phyloP scores from a whole-genome alignment of 768 basidiomycete species.

The Pleurotus djamor region DNA sequence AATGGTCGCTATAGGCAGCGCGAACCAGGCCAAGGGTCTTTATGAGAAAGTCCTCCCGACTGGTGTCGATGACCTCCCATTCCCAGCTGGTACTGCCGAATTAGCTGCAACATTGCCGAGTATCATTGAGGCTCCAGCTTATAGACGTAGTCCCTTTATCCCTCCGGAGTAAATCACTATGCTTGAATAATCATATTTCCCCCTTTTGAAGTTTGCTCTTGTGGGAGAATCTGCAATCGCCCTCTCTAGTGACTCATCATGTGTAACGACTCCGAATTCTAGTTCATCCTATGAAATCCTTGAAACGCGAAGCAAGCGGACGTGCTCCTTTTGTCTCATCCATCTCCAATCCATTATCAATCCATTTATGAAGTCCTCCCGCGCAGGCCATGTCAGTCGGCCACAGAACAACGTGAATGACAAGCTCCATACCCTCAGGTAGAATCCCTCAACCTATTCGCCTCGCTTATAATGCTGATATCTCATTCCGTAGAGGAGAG shows the following conservation, averaged over 20 bases:
- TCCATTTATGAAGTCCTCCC: not conserved
- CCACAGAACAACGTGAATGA: conserved; percentile 33
- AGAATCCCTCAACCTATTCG: conserved; percentile 10
- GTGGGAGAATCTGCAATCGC: not conserved
- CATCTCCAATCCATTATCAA: not conserved
- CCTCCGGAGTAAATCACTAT: conserved; percentile 53
- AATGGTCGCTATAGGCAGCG: conserved; percentile 55
- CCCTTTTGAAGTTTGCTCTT: no score
- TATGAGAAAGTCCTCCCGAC: conserved; percentile 79
- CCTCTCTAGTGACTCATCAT: not conserved
- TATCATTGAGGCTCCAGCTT: conserved; percentile 69
- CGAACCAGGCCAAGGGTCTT: conserved; percentile 68
- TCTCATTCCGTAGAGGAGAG: conserved; percentile 50
- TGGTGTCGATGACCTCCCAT: conserved; percentile 83
- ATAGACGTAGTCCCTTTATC: conserved; percentile 76
- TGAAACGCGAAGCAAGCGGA: no score
- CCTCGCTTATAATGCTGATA: no score
- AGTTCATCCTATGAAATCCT: no score
- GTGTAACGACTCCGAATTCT: not conserved
- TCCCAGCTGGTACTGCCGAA: conserved; percentile 86
- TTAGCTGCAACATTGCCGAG: conserved; percentile 65
- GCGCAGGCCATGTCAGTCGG: not conserved
- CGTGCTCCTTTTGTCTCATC: no score
- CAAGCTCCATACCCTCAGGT: conserved; percentile 53
- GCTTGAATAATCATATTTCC: conserved; percentile 7